Evolutionary conservation across 305 asterid genomes (phyloP).

Genomic region (Fraxinus ornus): DNA sequence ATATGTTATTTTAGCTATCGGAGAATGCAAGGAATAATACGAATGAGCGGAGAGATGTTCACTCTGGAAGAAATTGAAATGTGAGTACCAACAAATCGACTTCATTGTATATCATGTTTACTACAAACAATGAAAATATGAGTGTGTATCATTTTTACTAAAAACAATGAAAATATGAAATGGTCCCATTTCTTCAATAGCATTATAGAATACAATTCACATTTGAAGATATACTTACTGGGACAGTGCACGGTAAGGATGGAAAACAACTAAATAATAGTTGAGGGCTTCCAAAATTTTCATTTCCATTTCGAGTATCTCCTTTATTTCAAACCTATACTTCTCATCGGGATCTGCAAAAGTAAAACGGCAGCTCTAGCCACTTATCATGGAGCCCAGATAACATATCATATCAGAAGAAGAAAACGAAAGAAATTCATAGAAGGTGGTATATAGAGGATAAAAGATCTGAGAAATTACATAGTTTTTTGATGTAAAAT

Average conservation of each 20-base stretch:
- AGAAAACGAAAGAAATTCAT: constrained; percentile 3
- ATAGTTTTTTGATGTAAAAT: constrained; percentile 74
- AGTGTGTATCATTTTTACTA: neutral
- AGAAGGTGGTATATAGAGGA: neutral
- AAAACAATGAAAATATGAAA: neutral
- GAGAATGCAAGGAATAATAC: neutral
- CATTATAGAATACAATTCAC: neutral
- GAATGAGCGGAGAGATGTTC: neutral
- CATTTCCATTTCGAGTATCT: constrained; percentile 97
- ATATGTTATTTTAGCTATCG: neutral
- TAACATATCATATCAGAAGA: neutral
- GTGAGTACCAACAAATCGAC: neutral
- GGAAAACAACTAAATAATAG: constrained; percentile 85
- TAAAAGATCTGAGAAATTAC: constrained; percentile 34
- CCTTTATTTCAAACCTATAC: constrained; percentile 77
- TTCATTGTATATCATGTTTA: neutral
- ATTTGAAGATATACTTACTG: constrained; percentile 53
- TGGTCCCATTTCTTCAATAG: neutral
- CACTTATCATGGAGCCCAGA: constrained; percentile 18
- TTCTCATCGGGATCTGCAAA: constrained; percentile 75
- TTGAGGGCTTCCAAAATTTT: constrained; percentile 88
- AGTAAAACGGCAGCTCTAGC: constrained; percentile 20
- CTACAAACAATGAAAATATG: neutral
- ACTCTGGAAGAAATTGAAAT: neutral
- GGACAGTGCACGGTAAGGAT: constrained; percentile 78